These are phyloP conservation scores for Cytospora leucostoma DNA, from an alignment of 2,329 filamentous ascomycete species.

Conservation along the genomic window DNA sequence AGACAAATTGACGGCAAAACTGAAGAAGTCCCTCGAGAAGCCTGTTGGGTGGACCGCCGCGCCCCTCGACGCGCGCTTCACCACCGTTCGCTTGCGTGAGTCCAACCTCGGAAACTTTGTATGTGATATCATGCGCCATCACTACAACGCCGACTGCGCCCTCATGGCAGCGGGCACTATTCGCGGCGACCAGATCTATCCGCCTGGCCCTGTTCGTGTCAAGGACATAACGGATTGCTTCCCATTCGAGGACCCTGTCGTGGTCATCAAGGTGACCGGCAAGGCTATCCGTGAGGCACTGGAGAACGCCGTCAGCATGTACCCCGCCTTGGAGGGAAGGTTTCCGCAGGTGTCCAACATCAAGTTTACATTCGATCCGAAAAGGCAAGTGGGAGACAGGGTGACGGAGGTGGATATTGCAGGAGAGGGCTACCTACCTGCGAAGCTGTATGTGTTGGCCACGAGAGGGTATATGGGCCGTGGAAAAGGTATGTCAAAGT, in stretches of 20 bases:
- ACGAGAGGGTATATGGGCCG: slow-evolving; percentile 88
- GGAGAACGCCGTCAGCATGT: slow-evolving; percentile 79
- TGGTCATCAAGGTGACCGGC: slow-evolving; percentile 73
- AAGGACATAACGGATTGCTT: slow-evolving; percentile 89
- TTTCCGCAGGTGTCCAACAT: slow-evolving; percentile 86
- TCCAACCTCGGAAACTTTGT: slow-evolving; percentile 90
- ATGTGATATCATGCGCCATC: slow-evolving; percentile 84
- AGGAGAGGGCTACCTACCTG: slow-evolving; percentile 60
- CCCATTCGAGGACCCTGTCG: slow-evolving; percentile 87
- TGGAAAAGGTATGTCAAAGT: slow-evolving; percentile 59
- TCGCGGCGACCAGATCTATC: slow-evolving; percentile 84
- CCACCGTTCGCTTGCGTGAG: slow-evolving; percentile 74
- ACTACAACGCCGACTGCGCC: slow-evolving; percentile 78
- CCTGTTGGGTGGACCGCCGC: slow-evolving; percentile 80
- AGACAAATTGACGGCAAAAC: slow-evolving; percentile 67
- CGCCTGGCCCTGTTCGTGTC: slow-evolving; percentile 73
- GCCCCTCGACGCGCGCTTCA: slow-evolving; percentile 83
- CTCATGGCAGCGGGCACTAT: slow-evolving; percentile 87
- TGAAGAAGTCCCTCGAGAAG: slow-evolving; percentile 77
- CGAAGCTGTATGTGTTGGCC: slow-evolving; percentile 69
- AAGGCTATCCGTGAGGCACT: slow-evolving; percentile 75
- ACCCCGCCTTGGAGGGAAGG: slow-evolving; percentile 74
- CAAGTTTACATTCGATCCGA: slow-evolving; percentile 69
- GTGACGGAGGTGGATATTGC: slow-evolving; percentile 64
- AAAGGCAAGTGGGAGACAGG: slow-evolving; percentile 59